Conservation (phyloP, 257 asterid species). For the Primulina eburnea region DNA sequence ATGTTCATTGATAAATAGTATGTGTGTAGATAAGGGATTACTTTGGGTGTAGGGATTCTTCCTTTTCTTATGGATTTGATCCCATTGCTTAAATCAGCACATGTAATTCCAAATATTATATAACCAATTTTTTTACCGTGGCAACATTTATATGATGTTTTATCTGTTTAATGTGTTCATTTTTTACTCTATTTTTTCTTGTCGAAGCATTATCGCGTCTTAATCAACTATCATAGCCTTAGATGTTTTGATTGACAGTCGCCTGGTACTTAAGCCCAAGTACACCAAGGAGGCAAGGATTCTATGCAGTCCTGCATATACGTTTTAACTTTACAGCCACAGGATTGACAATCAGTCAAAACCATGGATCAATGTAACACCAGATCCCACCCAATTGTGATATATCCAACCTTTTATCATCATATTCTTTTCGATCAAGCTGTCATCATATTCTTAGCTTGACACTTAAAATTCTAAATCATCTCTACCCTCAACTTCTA, state of each 20-base stretch:
- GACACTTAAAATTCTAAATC: background rate
- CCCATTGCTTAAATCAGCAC: constrained; percentile 16
- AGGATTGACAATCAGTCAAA: background rate
- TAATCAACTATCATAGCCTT: too few species aligned
- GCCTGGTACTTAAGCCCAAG: background rate
- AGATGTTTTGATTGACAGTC: background rate
- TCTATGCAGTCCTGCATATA: background rate
- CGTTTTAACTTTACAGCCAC: background rate
- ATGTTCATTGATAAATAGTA: constrained; percentile 4
- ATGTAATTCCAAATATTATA: constrained; percentile 10
- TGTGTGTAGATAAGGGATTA: background rate
- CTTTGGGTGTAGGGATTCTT: background rate
- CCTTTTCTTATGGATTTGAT: constrained; percentile 14
- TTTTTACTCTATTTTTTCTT: too few species aligned
- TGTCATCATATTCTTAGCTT: background rate
- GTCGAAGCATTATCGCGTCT: too few species aligned
- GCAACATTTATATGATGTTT: background rate
- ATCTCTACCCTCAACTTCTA: background rate
- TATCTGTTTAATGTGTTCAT: too few species aligned
- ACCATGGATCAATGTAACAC: background rate
- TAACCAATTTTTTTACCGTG: background rate
- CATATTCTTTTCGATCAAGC: background rate
- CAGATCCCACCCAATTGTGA: background rate
- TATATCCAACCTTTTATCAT: background rate
- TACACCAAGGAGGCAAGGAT: background rate